Conservation (phyloP, 108 stramenopile genomes). For the Asterionellopsis glacialis region DNA sequence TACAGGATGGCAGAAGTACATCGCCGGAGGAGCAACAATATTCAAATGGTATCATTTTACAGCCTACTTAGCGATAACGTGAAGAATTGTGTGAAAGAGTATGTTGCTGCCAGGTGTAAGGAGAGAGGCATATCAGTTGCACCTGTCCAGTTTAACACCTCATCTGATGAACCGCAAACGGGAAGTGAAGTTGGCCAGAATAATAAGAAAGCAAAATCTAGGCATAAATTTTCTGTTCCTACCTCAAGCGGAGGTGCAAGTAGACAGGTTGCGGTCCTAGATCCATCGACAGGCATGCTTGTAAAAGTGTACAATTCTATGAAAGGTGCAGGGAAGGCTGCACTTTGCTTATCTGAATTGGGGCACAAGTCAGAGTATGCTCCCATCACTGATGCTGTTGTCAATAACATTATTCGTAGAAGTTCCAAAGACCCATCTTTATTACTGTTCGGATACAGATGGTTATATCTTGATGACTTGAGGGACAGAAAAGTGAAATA, state of each 20-base stretch:
- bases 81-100: conserved; percentile 28
- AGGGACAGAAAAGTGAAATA: conserved; percentile 35
- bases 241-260: background rate
- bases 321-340: conserved; percentile 39
- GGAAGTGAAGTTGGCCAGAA: background rate
- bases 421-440: conserved; percentile 26
- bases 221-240: background rate
- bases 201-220: too few relatives aligned
- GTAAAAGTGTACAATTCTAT: conserved; percentile 66
- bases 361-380: conserved; percentile 60
- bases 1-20: conserved; percentile 70
- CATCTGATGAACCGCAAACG: conserved; percentile 3
- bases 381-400: conserved; percentile 14
- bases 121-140: background rate
- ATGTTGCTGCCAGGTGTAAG: conserved; percentile 24
- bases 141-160: background rate
- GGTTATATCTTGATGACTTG: conserved; percentile 57
- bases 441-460: conserved; percentile 68
- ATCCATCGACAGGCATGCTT: conserved; percentile 58
- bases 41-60: conserved; percentile 32
- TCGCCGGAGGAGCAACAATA: conserved; percentile 30
- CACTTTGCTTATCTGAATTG: conserved; percentile 22
- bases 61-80: conserved; percentile 32
- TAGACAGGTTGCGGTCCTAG: conserved; percentile 59
- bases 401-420: conserved; percentile 21